Base-by-base conservation (phyloP, 352 stramenopile species). In the Saprolegnia diclina region DNA sequence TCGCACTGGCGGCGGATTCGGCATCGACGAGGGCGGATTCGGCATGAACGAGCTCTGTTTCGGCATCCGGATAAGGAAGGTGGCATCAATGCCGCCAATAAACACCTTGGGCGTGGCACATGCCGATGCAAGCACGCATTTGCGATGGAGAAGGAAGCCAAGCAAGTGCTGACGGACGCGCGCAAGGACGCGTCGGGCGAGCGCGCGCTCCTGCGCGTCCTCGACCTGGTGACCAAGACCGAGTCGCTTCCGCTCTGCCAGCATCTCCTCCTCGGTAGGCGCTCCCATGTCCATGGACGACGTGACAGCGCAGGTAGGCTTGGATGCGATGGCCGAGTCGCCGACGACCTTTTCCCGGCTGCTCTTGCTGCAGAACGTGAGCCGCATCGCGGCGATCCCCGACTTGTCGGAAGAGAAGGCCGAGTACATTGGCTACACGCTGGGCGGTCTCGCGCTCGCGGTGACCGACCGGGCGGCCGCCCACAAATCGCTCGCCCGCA, bases 131-230 rank as follows among this genome's bases (percentile, higher is more conserved):
- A 22, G 46, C 38, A 5, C 11, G 37, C 40, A 55, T 40, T 66
- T 37, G 21, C 4, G 22, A 69, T 69, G 63, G 42, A 69, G 21
- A 69, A 69, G 32, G 50, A 69, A 61, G 63, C 63, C 18, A 57
- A 56, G 44, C 42, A 52, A 0, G 37, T 69, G 14, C 45, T 69
- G 5, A 45, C 53, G 18, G 63, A 69, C 29, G 63, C 63, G 32
- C 35, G 48, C 14, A 21, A 44, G 2, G 50, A 69, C 37, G 48
- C 54, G 16, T 62, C 45, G 10, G 53, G 53, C 13, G 63, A 69
- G 38, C 63, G 63, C 16, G 53, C 42, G 16, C 38, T 69, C 5
- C 38, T 69, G 29, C 63, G 63, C 48, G 63, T 69, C 24, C 32
- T 69, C 1, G 63, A 69, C 29, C 19, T 42, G 19, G n/a, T 69